Evolutionary conservation across 2,329 filamentous ascomycete species (phyloP), one percentile per base, ranked within the genome.

Genomic region (Verruconis gallopava): DNA sequence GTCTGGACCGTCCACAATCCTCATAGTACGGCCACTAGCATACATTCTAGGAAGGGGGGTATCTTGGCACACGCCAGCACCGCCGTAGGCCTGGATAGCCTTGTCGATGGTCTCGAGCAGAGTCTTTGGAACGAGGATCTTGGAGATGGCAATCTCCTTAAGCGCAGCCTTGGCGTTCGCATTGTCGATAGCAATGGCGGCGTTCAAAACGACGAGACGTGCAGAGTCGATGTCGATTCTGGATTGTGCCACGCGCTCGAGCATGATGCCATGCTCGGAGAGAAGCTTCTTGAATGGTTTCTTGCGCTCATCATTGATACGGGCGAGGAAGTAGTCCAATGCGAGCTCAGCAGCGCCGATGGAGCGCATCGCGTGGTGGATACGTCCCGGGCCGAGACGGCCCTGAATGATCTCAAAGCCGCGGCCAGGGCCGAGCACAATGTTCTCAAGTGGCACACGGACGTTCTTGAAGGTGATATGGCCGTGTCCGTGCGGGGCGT

Each of bases 331-430:
- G 81, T 84, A 94, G 56, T 96, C 89, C 18, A 98, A 75, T 1
- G 88, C 91, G 50, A 79, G 77, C 64, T 98, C 91, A 14, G 91
- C 77, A 40, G 85, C 81, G 41, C 91, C 91, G 57, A 98, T 91
- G 46, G 78, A 80, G 49, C 91, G 79, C 91, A 98, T 98, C 46
- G 86, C 85, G 66, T 98, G 91, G 67, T 98, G 91, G 58, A 98
- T 96, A 45, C 91, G 83, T 22, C 91, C 91, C 1, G 91, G 91
- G 1, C 91, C 91, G 18, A 98, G 79, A 52, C 91, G 85, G 44
- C 91, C 91, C 62, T 98, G 91, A 57, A 98, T 95, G 57, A 98
- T 94, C 64, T 98, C 91, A 61, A 98, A 98, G 15, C 91, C 91
- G 48, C 85, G 79, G 49, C 91, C 91, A 60, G 91, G 85, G 46